Conservation (phyloP, 805 yeast species). For the Candida golubevii region DNA sequence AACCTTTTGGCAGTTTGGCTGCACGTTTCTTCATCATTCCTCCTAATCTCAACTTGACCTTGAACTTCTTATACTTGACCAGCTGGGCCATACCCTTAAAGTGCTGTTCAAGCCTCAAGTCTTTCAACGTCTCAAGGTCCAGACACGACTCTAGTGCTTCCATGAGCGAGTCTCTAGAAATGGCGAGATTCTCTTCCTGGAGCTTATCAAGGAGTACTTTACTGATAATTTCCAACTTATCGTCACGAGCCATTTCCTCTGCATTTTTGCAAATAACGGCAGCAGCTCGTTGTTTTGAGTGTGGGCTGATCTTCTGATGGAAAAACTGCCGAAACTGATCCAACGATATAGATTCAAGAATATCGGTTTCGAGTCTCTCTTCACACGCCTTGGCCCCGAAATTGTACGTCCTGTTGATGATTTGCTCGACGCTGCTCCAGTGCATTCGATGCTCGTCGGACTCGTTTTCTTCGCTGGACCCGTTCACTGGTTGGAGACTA, state of each 20-base stretch:
- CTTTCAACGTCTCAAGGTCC: constrained; percentile 6
- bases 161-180: constrained; percentile 2
- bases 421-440: constrained; percentile 46
- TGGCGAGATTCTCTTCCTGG: background rate
- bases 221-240: background rate
- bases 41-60: constrained; percentile 2
- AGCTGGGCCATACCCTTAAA: constrained; percentile 1
- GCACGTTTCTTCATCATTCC: constrained; percentile 1
- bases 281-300: constrained; percentile 34
- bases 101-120: constrained; percentile 4
- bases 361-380: constrained; percentile 29
- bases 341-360: constrained; percentile 30
- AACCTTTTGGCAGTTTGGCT: background rate
- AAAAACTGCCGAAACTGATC: constrained; percentile 34
- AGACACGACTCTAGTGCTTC: constrained; percentile 3
- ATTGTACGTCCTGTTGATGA: constrained; percentile 39
- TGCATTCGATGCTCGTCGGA: constrained; percentile 31
- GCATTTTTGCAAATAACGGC: constrained; percentile 19
- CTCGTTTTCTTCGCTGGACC: constrained; percentile 22
- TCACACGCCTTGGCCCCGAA: constrained; percentile 32
- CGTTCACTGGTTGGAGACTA: constrained; percentile 22
- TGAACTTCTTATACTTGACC: constrained; percentile 4
- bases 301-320: constrained; percentile 28
- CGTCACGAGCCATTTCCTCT: constrained; percentile 3
- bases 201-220: background rate